Percentiles rank a stretch among this genome's conserved stretches.
These are phyloP conservation scores for Trichoderma aggressivum DNA, from an alignment of 2,329 filamentous ascomycete genomes.

Conservation along the genomic window DNA sequence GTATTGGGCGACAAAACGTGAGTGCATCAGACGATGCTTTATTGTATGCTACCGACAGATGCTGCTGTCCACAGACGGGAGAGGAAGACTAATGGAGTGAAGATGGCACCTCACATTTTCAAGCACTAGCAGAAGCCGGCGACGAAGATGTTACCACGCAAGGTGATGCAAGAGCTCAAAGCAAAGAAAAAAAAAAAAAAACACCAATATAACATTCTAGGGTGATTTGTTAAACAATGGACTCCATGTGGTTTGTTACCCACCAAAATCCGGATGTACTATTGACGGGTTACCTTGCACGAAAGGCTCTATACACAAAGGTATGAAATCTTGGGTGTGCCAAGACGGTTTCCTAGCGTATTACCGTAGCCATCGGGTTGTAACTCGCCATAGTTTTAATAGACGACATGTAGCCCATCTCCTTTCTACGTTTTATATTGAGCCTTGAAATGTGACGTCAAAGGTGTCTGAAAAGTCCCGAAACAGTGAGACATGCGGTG, in stretches of 20 bases:
- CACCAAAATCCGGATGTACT: background rate
- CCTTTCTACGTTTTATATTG: background rate
- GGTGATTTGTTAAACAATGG: background rate
- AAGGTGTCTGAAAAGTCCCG: background rate
- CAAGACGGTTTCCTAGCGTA: background rate
- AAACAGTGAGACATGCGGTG: background rate
- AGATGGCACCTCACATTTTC: background rate
- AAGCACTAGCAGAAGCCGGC: background rate
- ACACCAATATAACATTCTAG: no score
- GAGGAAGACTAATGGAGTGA: constrained; percentile 1
- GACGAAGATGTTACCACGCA: background rate
- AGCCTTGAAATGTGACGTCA: background rate
- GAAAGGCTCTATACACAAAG: background rate
- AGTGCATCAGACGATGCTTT: background rate
- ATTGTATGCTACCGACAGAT: background rate
- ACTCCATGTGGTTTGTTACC: background rate
- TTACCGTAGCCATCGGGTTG: background rate
- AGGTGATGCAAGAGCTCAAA: background rate
- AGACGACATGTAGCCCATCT: background rate
- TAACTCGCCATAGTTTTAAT: background rate
- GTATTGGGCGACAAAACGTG: constrained; percentile 9
- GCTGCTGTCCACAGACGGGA: background rate
- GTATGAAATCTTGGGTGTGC: background rate
- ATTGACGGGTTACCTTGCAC: background rate
- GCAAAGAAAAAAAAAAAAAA: background rate